Conservation (phyloP, 1,284 basidiomycete species). For the Ganoderma resinaceum region DNA sequence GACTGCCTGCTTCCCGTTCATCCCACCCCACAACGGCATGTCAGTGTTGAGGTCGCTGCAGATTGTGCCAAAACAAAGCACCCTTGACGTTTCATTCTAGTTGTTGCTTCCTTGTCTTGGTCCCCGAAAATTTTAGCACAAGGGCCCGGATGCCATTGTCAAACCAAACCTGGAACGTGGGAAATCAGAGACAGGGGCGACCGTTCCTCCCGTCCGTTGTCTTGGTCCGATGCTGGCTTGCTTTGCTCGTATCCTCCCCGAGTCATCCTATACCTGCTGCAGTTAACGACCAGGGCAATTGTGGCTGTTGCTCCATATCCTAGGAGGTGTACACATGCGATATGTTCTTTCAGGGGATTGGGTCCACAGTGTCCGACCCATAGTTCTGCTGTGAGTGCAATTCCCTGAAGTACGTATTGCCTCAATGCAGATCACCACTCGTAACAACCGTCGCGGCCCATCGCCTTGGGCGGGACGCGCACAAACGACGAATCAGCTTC, state of each 20-base stretch:
- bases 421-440: constrained; percentile 1
- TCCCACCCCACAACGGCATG: neutral
- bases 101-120: neutral
- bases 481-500: neutral
- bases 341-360: neutral
- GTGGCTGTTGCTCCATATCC: neutral
- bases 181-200: neutral
- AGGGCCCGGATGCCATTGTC: neutral
- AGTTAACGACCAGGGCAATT: neutral
- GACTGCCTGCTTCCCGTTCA: neutral
- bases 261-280: neutral
- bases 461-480: constrained; percentile 4
- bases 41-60: neutral
- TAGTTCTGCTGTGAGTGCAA: neutral
- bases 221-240: neutral
- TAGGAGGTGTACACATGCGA: neutral
- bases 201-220: neutral
- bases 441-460: constrained; percentile 7
- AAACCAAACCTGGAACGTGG: neutral
- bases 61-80: constrained; percentile 1
- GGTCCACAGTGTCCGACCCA: neutral
- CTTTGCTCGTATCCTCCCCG: neutral
- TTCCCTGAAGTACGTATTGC: neutral
- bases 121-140: neutral
- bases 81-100: neutral